These are phyloP conservation scores for Asterophora parasitica DNA, from an alignment of 768 basidiomycete genomes.

Conservation along the genomic window DNA sequence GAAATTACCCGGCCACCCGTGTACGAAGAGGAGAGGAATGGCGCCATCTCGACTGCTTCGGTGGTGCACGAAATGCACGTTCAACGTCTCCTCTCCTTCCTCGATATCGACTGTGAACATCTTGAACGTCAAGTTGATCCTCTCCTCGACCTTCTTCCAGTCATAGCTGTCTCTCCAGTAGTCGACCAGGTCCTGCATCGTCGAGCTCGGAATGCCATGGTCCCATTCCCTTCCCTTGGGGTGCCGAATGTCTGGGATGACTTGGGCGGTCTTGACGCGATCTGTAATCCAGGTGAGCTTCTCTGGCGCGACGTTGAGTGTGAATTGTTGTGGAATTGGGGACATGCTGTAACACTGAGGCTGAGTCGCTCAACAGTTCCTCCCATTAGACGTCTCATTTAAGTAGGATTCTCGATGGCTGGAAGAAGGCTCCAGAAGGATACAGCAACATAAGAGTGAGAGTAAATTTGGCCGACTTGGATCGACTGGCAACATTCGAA, in stretches of 20 bases:
- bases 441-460: no score
- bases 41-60: slow-evolving; percentile 34
- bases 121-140: slow-evolving; percentile 42
- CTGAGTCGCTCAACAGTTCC: no score
- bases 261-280: slow-evolving; percentile 37
- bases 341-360: no score
- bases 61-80: slow-evolving; percentile 52
- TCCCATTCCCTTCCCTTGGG: slow-evolving; percentile 41
- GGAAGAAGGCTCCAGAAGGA: no score
- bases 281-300: slow-evolving; percentile 34
- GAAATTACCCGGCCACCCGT: slow-evolving; percentile 46
- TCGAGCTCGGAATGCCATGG: slow-evolving; percentile 40
- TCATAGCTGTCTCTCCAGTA: slow-evolving; percentile 44
- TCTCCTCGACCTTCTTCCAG: slow-evolving; percentile 44
- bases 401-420: no score
- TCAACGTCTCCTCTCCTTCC: slow-evolving; percentile 39
- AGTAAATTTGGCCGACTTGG: no score
- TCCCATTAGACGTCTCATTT: no score
- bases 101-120: slow-evolving; percentile 50
- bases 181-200: slow-evolving; percentile 37
- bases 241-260: slow-evolving; percentile 42
- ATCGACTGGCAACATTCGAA: no score
- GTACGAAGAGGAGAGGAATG: slow-evolving; percentile 50
- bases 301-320: slow-evolving; percentile 32
- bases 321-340: slow-evolving; percentile 28